Evolutionary conservation across 768 basidiomycete species (phyloP), one percentile per base, ranked within the genome.

Genomic region (Antrodiella citrinella): DNA sequence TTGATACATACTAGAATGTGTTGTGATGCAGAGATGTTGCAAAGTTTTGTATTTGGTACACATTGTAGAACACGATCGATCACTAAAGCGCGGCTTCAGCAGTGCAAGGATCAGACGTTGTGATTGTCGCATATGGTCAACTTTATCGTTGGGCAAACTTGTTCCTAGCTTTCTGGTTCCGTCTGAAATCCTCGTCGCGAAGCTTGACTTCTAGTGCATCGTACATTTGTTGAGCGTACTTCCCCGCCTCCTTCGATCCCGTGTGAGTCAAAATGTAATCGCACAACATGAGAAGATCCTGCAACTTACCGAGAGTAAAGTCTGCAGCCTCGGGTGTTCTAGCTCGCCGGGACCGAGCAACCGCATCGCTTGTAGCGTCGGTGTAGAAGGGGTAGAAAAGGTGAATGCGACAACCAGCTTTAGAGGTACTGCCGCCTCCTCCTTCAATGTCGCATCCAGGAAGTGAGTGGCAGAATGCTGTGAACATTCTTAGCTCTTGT

Each of bases 401-500:
- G 86, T 81, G 60, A 80, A 86, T 49, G 82, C 71, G 0, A 84
- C 59, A 18, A 90, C 64, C 15, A 92, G 65, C 10, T 78, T 75
- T 2, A 81, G 62, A 0, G 82, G 76, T 0, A 77, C 75, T 0
- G 87, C 79, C 0, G 81, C 71, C 60, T 91, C 88, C 67, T 94
- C 91, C 44, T 75, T 72, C 2, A 67, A 60, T 0, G 80, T 81
- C 7, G 88, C 88, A 52, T 94, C 91, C 39, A 93, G 71, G 55
- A 84, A 86, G 57, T 86, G 78, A 3, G 72, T 60, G 2, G 78
- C 71, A 2, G 81, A 72, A 30, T 78, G 65, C 83, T 90, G 54
- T 39, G 9, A n/a, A 24, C 46, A 11, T 40, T 40, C 20, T 38
- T 19, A n/a, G 38, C 18, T 22, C 26, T 10, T 25, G 10, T 3